Conservation (phyloP, 176 grass and related monocot species). For the Avena atlantica region DNA sequence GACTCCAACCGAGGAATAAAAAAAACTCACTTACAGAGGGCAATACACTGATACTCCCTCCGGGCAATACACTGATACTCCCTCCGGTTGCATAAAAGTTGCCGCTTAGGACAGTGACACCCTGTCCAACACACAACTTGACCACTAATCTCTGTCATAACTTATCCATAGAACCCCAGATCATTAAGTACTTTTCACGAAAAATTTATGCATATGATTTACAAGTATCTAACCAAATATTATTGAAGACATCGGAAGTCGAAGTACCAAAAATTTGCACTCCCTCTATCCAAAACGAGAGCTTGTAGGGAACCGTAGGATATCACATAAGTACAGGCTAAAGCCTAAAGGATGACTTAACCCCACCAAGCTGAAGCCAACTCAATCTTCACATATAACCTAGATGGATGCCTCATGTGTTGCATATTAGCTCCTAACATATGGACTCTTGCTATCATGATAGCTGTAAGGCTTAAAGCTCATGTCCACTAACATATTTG, state of each 20-base stretch:
- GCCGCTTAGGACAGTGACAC: neutral
- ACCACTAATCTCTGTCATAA: neutral
- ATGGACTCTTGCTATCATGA: neutral
- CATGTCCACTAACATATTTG: neutral
- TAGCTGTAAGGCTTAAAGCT: neutral
- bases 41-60: neutral
- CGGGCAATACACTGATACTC: neutral
- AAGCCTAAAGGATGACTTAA: neutral
- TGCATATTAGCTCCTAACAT: neutral
- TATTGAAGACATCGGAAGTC: neutral
- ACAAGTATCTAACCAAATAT: conserved; percentile 5
- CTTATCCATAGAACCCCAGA: conserved; percentile 5
- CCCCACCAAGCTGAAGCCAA: conserved; percentile 1
- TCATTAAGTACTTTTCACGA: neutral
- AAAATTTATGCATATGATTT: neutral
- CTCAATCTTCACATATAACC: neutral
- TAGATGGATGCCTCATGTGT: conserved; percentile 1
- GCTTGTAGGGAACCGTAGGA: neutral
- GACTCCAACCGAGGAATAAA: neutral
- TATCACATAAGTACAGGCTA: neutral
- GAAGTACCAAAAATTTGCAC: neutral
- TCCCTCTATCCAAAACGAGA: neutral
- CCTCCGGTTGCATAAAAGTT: neutral
- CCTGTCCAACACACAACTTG: neutral
- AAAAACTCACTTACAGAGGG: neutral